phyloP scores from a whole-genome alignment of 345 rosid species.

The Sapria himalayana region DNA sequence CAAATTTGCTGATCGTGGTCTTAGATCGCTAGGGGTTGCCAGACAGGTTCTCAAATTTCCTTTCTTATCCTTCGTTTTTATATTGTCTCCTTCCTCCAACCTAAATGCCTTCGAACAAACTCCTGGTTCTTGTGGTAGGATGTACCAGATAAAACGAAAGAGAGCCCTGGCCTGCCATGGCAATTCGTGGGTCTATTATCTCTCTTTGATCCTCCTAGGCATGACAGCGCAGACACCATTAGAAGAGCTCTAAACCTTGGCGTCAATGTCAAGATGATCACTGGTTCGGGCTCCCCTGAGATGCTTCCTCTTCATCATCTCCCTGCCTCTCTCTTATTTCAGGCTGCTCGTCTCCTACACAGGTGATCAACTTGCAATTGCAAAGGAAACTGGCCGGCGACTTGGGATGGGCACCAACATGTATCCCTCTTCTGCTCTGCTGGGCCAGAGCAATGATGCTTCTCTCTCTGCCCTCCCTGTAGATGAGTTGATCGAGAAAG shows the following conservation, averaged over 20 bases:
- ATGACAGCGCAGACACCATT: slow-evolving; percentile 91
- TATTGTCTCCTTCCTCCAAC: background rate
- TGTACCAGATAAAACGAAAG: slow-evolving; percentile 64
- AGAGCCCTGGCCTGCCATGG: slow-evolving; percentile 70
- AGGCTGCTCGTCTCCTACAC: no score
- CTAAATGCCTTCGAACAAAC: slow-evolving; percentile 5
- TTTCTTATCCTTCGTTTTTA: background rate
- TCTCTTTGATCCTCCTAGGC: slow-evolving; percentile 91
- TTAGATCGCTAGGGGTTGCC: slow-evolving; percentile 74
- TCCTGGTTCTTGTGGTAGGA: no score
- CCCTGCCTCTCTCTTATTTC: background rate
- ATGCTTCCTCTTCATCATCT: background rate
- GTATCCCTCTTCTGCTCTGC: slow-evolving; percentile 82
- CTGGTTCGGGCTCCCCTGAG: slow-evolving; percentile 23
- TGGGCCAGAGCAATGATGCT: slow-evolving; percentile 69
- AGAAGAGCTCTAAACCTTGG: slow-evolving; percentile 83
- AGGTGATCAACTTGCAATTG: slow-evolving; percentile 95
- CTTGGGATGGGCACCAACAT: slow-evolving; percentile 97
- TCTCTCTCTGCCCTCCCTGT: slow-evolving; percentile 58
- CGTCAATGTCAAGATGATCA: slow-evolving; percentile 84
- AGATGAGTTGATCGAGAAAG: slow-evolving; percentile 82
- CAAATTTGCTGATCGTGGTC: slow-evolving; percentile 87
- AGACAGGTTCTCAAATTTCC: slow-evolving; percentile 37
- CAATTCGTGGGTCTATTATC: slow-evolving; percentile 64
- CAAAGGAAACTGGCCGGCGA: slow-evolving; percentile 82